Conservation (phyloP, 495 filamentous ascomycete genomes). For the Chaetomium fimeti region DNA sequence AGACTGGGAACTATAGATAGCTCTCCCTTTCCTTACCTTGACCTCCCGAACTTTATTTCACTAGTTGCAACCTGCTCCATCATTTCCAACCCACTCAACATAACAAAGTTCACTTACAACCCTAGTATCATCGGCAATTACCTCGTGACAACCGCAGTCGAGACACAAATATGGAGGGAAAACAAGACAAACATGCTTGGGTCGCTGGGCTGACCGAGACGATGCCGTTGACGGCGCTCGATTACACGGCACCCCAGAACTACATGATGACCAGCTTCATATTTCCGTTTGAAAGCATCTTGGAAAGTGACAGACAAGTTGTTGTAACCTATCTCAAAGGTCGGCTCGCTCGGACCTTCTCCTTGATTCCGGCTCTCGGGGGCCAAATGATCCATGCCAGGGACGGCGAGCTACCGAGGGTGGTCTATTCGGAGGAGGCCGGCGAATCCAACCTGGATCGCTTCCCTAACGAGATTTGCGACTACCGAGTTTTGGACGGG, state of each 20-base stretch:
- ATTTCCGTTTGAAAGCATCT: background rate
- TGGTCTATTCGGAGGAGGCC: background rate
- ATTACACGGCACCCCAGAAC: slow-evolving; percentile 11
- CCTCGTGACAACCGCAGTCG: too few relatives aligned
- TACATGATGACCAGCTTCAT: background rate
- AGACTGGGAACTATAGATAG: too few relatives aligned
- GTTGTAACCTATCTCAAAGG: background rate
- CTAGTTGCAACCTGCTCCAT: too few relatives aligned
- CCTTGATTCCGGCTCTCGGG: background rate
- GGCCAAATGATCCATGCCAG: background rate
- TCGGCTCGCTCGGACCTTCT: background rate
- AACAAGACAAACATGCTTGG: background rate
- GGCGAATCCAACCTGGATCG: background rate
- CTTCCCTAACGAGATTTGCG: background rate
- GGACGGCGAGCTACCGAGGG: background rate
- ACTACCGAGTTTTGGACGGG: background rate
- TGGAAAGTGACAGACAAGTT: background rate
- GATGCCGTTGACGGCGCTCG: background rate
- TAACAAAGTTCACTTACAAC: too few relatives aligned
- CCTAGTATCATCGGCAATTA: too few relatives aligned
- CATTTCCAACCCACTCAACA: too few relatives aligned
- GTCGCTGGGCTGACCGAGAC: background rate
- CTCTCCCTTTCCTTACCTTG: too few relatives aligned
- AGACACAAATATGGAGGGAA: too few relatives aligned
- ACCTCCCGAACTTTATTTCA: too few relatives aligned